Evolutionary conservation across 495 filamentous ascomycete genomes (phyloP).

Genomic region (Penicillium steckii): DNA sequence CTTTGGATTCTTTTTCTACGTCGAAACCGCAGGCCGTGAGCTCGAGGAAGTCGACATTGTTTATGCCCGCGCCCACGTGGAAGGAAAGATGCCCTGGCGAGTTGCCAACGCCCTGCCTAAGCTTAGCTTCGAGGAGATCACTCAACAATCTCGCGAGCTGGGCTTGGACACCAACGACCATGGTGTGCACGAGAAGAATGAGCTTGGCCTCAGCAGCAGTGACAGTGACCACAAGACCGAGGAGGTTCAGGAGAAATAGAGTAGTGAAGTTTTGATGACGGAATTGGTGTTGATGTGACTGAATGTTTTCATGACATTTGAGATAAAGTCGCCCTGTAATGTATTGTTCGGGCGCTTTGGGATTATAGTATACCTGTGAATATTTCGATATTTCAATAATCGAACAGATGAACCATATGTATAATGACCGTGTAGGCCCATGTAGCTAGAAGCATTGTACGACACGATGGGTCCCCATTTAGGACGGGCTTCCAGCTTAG

Average conservation of each 20-base stretch:
- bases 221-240: conserved; percentile 16
- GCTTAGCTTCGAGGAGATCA: conserved; percentile 34
- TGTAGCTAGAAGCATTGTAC: background rate
- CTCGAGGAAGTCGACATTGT: conserved; percentile 71
- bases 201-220: conserved; percentile 33
- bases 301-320: background rate
- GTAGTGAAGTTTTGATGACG: background rate
- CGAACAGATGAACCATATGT: background rate
- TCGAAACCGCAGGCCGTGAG: conserved; percentile 64
- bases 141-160: conserved; percentile 27
- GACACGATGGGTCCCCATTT: no score
- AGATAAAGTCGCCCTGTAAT: background rate
- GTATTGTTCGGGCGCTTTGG: background rate
- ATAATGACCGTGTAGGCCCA: background rate
- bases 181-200: conserved; percentile 30
- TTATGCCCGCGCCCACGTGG: conserved; percentile 42
- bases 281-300: background rate
- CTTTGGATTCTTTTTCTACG: conserved; percentile 64
- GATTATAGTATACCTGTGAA: background rate
- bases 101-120: conserved; percentile 37
- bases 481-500: no score
- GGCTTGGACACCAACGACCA: conserved; percentile 22
- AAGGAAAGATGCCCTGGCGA: conserved; percentile 36
- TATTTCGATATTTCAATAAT: background rate
- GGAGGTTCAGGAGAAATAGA: background rate